Evolutionary conservation across 768 basidiomycete species (phyloP).

Genomic region (Agaricus subrufescens): DNA sequence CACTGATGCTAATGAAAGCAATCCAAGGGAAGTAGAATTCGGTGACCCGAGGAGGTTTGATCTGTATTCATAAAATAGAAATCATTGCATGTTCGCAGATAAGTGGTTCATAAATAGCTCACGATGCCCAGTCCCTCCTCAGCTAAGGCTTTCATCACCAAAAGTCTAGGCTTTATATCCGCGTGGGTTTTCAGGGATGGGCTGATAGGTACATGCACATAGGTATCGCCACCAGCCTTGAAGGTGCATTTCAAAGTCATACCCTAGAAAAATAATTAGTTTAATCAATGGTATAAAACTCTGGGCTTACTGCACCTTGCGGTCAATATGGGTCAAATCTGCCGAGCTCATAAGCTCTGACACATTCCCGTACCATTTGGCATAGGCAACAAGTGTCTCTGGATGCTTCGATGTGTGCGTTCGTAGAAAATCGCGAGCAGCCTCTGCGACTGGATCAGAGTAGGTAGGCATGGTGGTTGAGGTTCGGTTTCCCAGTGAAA

Average conservation of each 20-base stretch:
- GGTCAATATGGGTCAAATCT: constrained; percentile 65
- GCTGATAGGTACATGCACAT: constrained; percentile 54
- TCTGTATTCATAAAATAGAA: constrained; percentile 28
- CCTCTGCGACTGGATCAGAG: constrained; percentile 68
- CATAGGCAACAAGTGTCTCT: constrained; percentile 81
- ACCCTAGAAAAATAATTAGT: constrained; percentile 32
- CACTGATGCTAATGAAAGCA: too few species aligned
- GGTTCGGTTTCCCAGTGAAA: too few species aligned
- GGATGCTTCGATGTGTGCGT: constrained; percentile 86
- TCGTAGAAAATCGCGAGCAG: constrained; percentile 61
- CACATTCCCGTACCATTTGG: constrained; percentile 70
- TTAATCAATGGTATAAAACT: neutral
- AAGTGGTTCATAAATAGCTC: constrained; percentile 14
- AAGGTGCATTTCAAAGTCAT: constrained; percentile 67
- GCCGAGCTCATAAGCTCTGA: constrained; percentile 49
- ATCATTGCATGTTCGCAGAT: neutral
- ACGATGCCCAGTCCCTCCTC: constrained; percentile 82
- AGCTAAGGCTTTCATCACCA: constrained; percentile 77
- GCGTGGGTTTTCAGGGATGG: constrained; percentile 73
- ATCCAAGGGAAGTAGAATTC: constrained; percentile 10
- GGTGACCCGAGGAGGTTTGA: constrained; percentile 56
- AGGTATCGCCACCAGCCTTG: constrained; percentile 41
- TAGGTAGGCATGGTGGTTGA: too few species aligned
- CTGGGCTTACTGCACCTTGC: constrained; percentile 39
- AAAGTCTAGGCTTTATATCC: constrained; percentile 75